Base-by-base conservation (phyloP, 2,329 filamentous ascomycete genomes). In the Exophiala dermatitidis region DNA sequence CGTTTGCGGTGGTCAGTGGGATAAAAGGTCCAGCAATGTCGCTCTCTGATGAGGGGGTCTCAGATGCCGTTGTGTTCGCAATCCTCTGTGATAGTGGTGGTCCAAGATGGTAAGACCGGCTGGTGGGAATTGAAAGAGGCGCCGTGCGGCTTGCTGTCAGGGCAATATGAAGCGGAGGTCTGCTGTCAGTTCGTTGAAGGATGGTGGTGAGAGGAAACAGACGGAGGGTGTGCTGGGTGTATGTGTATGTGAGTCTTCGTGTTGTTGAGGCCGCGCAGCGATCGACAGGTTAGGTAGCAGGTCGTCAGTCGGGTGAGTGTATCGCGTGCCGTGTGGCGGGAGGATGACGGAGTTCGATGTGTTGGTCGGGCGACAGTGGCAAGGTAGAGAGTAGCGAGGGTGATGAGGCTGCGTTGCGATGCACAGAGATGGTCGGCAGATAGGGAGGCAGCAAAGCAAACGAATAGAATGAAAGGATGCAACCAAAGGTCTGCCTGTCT, bases 271-370 rank as follows among this genome's bases (percentile, higher is more conserved):
- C 6, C 38, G 26, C 34, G 31, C 38, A 41, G 12, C 12, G 38
- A 41, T 41, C 38, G 38, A 28, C 38, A 28, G 19, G 38, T 41
- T 28, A 5, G 38, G 38, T 28, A 28, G 44, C 44, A 28, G 44
- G 31, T 46, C 8, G 31, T 31, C 9, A 36, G 44, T 37, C 37
- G 44, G 44, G 10, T 46, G 19, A 12, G 12, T 26, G 38, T 26
- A 41, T 45, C 42, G 30, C 31, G 44, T 36, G 31, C 31, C 10
- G 38, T 41, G 19, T 26, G 38, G 38, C 38, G 26, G 9, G 52
- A 48, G 53, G 55, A 52, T 52, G 46, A 57, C 42, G 28, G 31
- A 28, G 28, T 46, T 33, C 43, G 47, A 37, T 37, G 45, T 37
- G 10, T 33, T 33, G 42, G 12, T 45, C 29, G 42, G 28, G 12